Evolutionary conservation across 805 yeast genomes (phyloP), one percentile per base, ranked within the genome.

Genomic region (Komagataella mondaviorum): DNA sequence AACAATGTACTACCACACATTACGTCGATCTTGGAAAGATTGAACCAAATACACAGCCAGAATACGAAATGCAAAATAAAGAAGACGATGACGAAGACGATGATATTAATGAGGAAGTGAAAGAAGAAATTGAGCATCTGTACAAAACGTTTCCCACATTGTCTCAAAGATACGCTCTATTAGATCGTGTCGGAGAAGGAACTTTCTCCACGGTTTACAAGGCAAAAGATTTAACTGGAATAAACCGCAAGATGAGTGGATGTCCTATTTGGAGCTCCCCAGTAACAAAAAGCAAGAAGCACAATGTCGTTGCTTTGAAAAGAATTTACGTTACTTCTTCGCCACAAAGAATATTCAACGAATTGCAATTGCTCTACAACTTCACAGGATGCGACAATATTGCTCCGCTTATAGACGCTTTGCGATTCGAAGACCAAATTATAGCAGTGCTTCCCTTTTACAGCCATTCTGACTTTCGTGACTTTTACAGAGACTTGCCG

Each of bases 261-360:
- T 52, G 55, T 23, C 50, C 63, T 1, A 47, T 51, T 17, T 64
- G 66, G 66, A 57, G 56, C 44, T 62, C 66, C 6, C 67, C 67
- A 4, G 64, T 65, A 6, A 48, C 59, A 8, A 63, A 59, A 49
- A 52, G 30, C n/a, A 63, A 62, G 23, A 57, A 58, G 53, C 70
- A 65, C 55, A 71, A 57, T 72, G 48, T 59, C 24, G 98, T 93
- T 52, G 99, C 99, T 1, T 71, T 93, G 57, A 93, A 93, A 63
- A 80, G 93, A 60, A 88, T 93, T 48, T 90, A 91, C 64, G 98
- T 90, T 18, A 93, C 99, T 0, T 87, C 96, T 1, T 88, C 97
- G 6, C 97, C 98, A 0, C 83, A 80, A 55, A 76, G 99, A 65
- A 91, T 93, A 47, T 81, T 78, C 58, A 90, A 90, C 63, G 99